Percentiles rank a stretch among this genome's conserved stretches.
phyloP scores from a whole-genome alignment of 208 protist genomes.

The Leishmania lainsoni region DNA sequence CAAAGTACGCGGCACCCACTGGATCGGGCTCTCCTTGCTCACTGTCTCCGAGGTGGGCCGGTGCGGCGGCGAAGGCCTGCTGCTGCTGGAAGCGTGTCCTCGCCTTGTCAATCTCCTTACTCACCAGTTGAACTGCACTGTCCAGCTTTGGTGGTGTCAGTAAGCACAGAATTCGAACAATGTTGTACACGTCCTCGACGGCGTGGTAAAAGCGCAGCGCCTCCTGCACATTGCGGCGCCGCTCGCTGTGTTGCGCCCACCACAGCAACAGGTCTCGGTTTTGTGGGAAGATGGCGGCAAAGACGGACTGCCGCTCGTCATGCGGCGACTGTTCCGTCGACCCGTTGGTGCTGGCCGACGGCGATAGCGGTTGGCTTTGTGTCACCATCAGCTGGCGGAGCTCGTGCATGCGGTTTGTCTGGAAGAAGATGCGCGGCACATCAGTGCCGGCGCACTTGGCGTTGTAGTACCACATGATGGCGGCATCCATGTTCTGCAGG shows the following conservation, averaged over 20 bases:
- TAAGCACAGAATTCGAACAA: slow-evolving; percentile 92
- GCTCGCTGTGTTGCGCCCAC: slow-evolving; percentile 94
- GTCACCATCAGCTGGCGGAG: slow-evolving; percentile 86
- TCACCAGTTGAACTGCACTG: slow-evolving; percentile 83
- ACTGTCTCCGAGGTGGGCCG: slow-evolving; percentile 15
- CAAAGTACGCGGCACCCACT: slow-evolving; percentile 92
- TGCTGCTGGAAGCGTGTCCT: slow-evolving; percentile 57
- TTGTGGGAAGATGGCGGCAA: slow-evolving; percentile 63
- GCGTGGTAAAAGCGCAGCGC: slow-evolving; percentile 93
- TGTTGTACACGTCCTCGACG: slow-evolving; percentile 87
- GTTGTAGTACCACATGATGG: slow-evolving; percentile 94
- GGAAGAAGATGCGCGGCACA: slow-evolving; percentile 94
- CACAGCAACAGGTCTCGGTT: slow-evolving; percentile 89
- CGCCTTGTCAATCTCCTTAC: slow-evolving; percentile 62
- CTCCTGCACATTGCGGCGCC: slow-evolving; percentile 77
- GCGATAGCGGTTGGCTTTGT: slow-evolving; percentile 17
- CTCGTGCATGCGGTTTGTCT: slow-evolving; percentile 77
- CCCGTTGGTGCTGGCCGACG: slow-evolving; percentile 13
- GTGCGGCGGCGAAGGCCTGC: slow-evolving; percentile 42
- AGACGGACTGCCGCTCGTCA: slow-evolving; percentile 36
- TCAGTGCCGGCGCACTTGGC: slow-evolving; percentile 88
- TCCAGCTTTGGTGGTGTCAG: slow-evolving; percentile 78
- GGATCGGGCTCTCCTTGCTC: slow-evolving; percentile 46
- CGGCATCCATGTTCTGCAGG: slow-evolving; percentile 90
- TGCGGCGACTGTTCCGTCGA: neutral